Percentiles rank a stretch among this genome's conserved stretches.
These are phyloP conservation scores for Neurospora africana DNA, from an alignment of 495 filamentous ascomycete genomes.

Conservation along the genomic window DNA sequence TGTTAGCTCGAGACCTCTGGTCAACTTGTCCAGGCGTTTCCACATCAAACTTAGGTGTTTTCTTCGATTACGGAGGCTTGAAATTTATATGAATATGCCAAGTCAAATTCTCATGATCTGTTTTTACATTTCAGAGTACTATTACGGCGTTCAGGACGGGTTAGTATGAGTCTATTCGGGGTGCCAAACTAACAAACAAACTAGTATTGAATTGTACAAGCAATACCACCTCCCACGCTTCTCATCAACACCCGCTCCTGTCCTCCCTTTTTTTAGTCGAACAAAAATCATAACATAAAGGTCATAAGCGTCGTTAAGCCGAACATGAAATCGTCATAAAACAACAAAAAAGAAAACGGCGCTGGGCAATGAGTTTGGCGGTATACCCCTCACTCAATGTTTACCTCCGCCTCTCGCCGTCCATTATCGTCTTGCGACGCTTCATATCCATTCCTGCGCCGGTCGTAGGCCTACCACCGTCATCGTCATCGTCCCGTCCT, in stretches of 20 bases:
- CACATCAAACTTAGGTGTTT: no score
- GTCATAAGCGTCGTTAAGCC: constrained; percentile 27
- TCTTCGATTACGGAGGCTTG: no score
- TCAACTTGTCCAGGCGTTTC: no score
- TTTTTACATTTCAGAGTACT: no score
- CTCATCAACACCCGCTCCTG: constrained; percentile 3
- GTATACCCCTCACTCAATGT: background rate
- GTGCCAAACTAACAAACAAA: no score
- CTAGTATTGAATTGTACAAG: no score
- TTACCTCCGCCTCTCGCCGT: constrained; percentile 28
- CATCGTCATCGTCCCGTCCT: constrained; percentile 65
- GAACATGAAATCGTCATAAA: constrained; percentile 4
- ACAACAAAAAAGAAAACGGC: constrained; percentile 2
- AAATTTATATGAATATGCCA: no score
- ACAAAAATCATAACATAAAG: constrained; percentile 19
- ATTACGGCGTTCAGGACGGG: no score
- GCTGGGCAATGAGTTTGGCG: background rate
- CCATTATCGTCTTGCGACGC: constrained; percentile 70
- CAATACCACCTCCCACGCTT: constrained; percentile 7
- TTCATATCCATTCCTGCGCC: constrained; percentile 53
- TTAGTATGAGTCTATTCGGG: no score
- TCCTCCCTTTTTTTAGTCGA: constrained; percentile 22
- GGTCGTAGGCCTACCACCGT: constrained; percentile 62
- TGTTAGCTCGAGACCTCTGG: no score
- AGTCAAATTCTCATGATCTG: no score